Evolutionary conservation across 345 rosid species (phyloP).

Genomic region (Erodium maritimum): DNA sequence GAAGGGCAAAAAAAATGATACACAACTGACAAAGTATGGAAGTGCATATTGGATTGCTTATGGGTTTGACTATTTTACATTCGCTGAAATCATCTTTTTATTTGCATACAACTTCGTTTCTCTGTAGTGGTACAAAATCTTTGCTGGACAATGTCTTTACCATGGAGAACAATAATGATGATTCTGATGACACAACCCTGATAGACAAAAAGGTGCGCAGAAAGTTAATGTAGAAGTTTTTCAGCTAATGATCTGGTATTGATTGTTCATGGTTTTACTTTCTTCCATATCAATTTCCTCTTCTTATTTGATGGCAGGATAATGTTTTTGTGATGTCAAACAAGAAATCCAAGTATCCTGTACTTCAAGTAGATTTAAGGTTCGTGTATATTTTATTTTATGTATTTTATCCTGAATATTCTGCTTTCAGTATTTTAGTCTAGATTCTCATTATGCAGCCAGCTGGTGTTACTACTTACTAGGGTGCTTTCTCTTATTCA

Average conservation of each 20-base stretch:
- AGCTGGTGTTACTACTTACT: background rate
- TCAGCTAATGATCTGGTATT: slow-evolving; percentile 1
- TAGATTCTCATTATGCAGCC: background rate
- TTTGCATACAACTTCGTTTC: slow-evolving; percentile 1
- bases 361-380: slow-evolving; percentile 99
- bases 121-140: slow-evolving; percentile 57
- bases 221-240: background rate
- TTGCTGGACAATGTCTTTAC: slow-evolving; percentile 91
- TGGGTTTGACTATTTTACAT: background rate
- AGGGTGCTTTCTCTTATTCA: background rate
- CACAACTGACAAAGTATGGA: slow-evolving; percentile 58
- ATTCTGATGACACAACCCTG: slow-evolving; percentile 81
- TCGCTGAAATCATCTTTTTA: background rate
- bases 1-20: slow-evolving; percentile 69
- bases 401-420: slow-evolving; percentile 6
- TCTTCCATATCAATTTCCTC: slow-evolving; percentile 9
- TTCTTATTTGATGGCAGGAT: slow-evolving; percentile 38
- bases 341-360: slow-evolving; percentile 92
- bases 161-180: slow-evolving; percentile 57
- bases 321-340: slow-evolving; percentile 96
- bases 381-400: slow-evolving; percentile 12
- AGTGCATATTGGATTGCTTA: slow-evolving; percentile 4
- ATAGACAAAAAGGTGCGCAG: slow-evolving; percentile 78
- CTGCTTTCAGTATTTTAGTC: background rate
- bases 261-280: slow-evolving; percentile 5